Evolutionary conservation across 805 yeast genomes (phyloP).

Genomic region (Candida germanica): DNA sequence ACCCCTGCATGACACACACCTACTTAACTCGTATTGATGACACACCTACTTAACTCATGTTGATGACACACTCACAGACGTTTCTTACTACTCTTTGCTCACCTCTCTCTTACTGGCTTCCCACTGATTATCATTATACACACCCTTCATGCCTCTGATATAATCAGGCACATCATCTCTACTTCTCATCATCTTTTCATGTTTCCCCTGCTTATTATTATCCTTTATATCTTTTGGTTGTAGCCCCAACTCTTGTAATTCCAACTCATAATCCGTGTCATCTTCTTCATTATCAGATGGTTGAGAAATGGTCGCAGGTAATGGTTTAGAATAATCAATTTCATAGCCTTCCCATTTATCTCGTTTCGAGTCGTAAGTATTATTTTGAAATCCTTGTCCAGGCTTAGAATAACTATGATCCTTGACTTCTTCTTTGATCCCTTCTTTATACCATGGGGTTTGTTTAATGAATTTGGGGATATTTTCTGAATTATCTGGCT

Average conservation of each 20-base stretch:
- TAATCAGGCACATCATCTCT: constrained; percentile 71
- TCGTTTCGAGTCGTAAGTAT: constrained; percentile 63
- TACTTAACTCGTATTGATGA: too few relatives aligned
- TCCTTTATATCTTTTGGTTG: constrained; percentile 20
- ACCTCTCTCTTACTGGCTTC: too few relatives aligned
- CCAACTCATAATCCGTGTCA: constrained; percentile 30
- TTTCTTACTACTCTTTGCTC: too few relatives aligned
- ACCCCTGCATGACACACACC: too few relatives aligned
- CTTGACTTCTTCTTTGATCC: constrained; percentile 12
- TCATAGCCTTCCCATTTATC: constrained; percentile 85
- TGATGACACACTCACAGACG: too few relatives aligned
- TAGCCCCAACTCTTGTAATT: constrained; percentile 35
- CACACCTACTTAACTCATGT: too few relatives aligned
- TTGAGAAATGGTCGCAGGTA: constrained; percentile 31
- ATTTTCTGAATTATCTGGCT: constrained; percentile 20
- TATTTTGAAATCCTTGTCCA: constrained; percentile 58
- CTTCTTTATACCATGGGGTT: constrained; percentile 37
- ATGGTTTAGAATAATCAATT: constrained; percentile 48
- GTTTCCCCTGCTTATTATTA: constrained; percentile 27
- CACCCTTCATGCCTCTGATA: constrained; percentile 48
- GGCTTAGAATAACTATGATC: constrained; percentile 51
- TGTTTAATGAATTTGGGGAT: constrained; percentile 39
- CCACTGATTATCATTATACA: constrained; percentile 7
- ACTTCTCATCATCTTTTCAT: constrained; percentile 52
- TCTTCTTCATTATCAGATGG: constrained; percentile 20